Conservation (phyloP, 805 yeast species). For the Hemisphaericaspora nanyangensis region DNA sequence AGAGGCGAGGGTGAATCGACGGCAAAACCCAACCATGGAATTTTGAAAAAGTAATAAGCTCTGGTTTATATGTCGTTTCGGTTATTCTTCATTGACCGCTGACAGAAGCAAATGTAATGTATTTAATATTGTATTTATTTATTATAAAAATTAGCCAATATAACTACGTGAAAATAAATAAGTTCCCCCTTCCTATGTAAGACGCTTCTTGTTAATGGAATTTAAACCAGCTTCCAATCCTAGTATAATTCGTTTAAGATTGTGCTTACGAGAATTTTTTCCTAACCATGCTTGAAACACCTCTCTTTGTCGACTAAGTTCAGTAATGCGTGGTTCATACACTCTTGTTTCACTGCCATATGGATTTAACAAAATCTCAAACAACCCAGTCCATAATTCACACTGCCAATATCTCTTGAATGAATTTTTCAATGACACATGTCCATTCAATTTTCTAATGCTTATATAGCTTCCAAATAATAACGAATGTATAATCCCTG, state of each 20-base stretch:
- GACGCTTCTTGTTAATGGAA: conserved; percentile 11
- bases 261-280: conserved; percentile 13
- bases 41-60: too few relatives aligned
- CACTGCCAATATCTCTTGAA: conserved; percentile 75
- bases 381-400: conserved; percentile 66
- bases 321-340: conserved; percentile 39
- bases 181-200: too few relatives aligned
- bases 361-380: conserved; percentile 63
- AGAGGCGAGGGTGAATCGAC: too few relatives aligned
- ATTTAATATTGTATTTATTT: too few relatives aligned
- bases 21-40: too few relatives aligned
- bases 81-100: too few relatives aligned
- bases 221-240: conserved; percentile 31
- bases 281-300: conserved; percentile 43
- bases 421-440: conserved; percentile 32
- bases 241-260: conserved; percentile 28
- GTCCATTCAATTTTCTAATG: conserved; percentile 23
- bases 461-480: conserved; percentile 66
- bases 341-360: conserved; percentile 16
- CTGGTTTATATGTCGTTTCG: too few relatives aligned
- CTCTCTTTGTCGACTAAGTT: conserved; percentile 28
- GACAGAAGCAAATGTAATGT: too few relatives aligned
- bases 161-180: too few relatives aligned
- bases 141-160: too few relatives aligned
- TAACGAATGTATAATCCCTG: conserved; percentile 67